phyloP scores from a whole-genome alignment of 2,329 filamentous ascomycete genomes.

The Colletotrichum eleusines region DNA sequence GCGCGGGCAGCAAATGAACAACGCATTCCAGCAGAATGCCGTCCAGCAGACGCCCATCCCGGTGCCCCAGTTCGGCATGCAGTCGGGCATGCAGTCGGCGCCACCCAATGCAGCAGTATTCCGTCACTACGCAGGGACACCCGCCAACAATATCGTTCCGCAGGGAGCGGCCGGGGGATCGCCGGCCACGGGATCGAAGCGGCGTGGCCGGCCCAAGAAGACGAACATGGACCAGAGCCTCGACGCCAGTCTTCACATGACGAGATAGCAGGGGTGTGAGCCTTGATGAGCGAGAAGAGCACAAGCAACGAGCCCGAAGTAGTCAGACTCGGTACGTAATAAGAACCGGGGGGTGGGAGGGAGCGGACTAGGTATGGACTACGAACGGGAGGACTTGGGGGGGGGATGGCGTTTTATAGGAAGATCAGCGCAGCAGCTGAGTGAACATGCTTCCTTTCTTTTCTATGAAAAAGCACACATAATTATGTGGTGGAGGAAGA shows the following conservation, averaged over 20 bases:
- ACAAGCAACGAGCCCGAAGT: neutral
- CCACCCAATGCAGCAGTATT: conserved; percentile 31
- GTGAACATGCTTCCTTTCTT: conserved; percentile 19
- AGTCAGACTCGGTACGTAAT: conserved; percentile 5
- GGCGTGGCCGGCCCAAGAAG: conserved; percentile 42
- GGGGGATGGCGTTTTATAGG: conserved; percentile 36
- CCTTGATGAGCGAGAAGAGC: neutral
- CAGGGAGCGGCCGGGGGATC: conserved; percentile 27
- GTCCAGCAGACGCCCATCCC: conserved; percentile 42
- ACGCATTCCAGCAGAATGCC: conserved; percentile 35
- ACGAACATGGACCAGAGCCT: conserved; percentile 32
- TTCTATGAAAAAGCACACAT: conserved; percentile 30
- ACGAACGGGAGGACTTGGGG: conserved; percentile 23
- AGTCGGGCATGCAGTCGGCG: conserved; percentile 38
- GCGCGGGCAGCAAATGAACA: conserved; percentile 38
- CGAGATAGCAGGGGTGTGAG: conserved; percentile 8
- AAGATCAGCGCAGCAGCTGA: conserved; percentile 2
- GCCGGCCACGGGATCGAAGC: conserved; percentile 29
- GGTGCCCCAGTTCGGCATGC: conserved; percentile 42
- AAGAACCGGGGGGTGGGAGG: neutral
- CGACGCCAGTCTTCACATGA: conserved; percentile 36
- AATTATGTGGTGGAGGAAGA: too few relatives aligned
- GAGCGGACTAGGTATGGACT: neutral
- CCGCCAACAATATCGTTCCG: conserved; percentile 22
- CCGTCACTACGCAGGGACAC: conserved; percentile 38